These are phyloP conservation scores for Chlorella sp. DNA, from an alignment of 139 green algal species.

Conservation along the genomic window DNA sequence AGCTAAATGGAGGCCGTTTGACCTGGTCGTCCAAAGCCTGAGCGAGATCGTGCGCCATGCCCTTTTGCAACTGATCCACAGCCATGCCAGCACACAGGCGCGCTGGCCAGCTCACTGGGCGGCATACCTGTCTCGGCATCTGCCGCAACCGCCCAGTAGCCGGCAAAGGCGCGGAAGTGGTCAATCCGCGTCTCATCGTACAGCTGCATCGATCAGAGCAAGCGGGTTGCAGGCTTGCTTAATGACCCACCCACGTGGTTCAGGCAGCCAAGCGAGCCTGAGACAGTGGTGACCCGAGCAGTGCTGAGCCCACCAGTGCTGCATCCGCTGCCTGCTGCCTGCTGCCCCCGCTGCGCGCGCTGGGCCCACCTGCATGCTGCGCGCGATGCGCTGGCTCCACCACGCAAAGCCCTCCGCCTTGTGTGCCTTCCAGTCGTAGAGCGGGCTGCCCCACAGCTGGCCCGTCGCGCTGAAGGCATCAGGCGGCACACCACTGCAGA, in stretches of 20 bases:
- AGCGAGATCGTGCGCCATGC: no score
- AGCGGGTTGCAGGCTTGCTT: no score
- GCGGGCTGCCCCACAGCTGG: constrained; percentile 97
- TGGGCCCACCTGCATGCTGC: constrained; percentile 48
- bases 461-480: constrained; percentile 96
- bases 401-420: constrained; percentile 63
- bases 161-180: constrained; percentile 95
- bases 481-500: constrained; percentile 87
- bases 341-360: background rate
- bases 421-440: constrained; percentile 89
- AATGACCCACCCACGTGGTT: no score
- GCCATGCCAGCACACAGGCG: no score
- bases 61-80: no score
- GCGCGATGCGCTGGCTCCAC: constrained; percentile 88
- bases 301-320: background rate
- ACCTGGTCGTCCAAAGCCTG: no score
- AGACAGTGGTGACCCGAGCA: no score
- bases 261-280: no score
- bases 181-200: constrained; percentile 98
- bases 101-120: no score
- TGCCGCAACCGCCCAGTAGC: constrained; percentile 94
- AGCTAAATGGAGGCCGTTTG: no score
- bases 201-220: constrained; percentile 79
- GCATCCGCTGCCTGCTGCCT: background rate
- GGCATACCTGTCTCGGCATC: constrained; percentile 79